Evolutionary conservation across 2,329 filamentous ascomycete genomes (phyloP).

Genomic region (Ambrosiella cleistominuta): DNA sequence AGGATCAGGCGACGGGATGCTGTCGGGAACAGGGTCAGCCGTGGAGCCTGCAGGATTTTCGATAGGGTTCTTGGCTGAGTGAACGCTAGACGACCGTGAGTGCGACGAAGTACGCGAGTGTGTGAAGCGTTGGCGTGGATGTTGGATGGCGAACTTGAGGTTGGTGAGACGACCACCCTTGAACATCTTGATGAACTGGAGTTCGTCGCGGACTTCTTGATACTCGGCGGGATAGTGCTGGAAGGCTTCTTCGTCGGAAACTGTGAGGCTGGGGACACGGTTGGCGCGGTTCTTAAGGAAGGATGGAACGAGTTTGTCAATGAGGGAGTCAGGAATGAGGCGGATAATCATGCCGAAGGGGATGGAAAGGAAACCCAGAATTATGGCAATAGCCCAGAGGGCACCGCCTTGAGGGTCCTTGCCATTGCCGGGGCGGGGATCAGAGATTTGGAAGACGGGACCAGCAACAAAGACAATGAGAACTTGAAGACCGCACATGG

Average conservation of each 20-base stretch:
- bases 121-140: slow-evolving; percentile 40
- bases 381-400: slow-evolving; percentile 77
- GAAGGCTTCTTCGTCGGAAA: slow-evolving; percentile 51
- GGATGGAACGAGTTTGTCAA: slow-evolving; percentile 35
- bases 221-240: slow-evolving; percentile 53
- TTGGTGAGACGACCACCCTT: slow-evolving; percentile 70
- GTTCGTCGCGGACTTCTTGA: slow-evolving; percentile 60
- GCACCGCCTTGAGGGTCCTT: slow-evolving; percentile 41
- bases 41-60: slow-evolving; percentile 12
- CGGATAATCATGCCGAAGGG: slow-evolving; percentile 69
- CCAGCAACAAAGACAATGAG: slow-evolving; percentile 83
- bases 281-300: slow-evolving; percentile 31
- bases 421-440: slow-evolving; percentile 18
- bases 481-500: slow-evolving; percentile 80
- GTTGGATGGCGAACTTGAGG: slow-evolving; percentile 59
- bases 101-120: slow-evolving; percentile 42
- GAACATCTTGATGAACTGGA: slow-evolving; percentile 62
- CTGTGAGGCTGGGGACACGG: slow-evolving; percentile 35
- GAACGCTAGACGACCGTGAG: slow-evolving; percentile 36
- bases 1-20: slow-evolving; percentile 17
- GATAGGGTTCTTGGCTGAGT: not conserved
- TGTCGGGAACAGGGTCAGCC: slow-evolving; percentile 26
- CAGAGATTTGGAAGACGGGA: slow-evolving; percentile 52
- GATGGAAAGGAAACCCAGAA: slow-evolving; percentile 70
- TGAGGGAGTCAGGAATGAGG: slow-evolving; percentile 56